Percentiles rank a stretch among this genome's conserved stretches.
These are phyloP conservation scores for Prasinococcaceae sp. DNA, from an alignment of 139 green algal genomes.

Conservation along the genomic window DNA sequence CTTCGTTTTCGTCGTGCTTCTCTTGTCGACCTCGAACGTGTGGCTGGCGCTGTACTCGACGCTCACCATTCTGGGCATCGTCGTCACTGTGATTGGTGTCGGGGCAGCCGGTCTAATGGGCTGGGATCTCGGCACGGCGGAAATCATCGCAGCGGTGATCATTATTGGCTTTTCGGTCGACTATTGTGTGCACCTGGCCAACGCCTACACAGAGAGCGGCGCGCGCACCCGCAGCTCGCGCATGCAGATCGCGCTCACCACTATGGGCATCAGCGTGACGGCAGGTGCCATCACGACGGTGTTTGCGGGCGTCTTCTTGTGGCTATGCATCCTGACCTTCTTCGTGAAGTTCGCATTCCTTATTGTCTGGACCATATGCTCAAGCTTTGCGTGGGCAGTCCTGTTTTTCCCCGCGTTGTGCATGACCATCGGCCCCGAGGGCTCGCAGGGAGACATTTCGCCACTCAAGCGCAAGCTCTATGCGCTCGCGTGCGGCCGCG, in stretches of 20 bases:
- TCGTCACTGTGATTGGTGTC: constrained; percentile 22
- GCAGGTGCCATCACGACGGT: constrained; percentile 30
- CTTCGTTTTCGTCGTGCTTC: constrained; percentile 27
- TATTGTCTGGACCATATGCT: constrained; percentile 26
- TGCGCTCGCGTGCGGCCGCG: too few relatives aligned
- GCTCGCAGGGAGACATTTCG: too few relatives aligned
- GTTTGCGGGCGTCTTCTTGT: constrained; percentile 24
- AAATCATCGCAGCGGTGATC: constrained; percentile 33
- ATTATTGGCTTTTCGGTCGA: constrained; percentile 39
- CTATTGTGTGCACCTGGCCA: constrained; percentile 33
- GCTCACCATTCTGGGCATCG: constrained; percentile 24
- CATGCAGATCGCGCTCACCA: constrained; percentile 21
- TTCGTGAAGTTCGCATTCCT: constrained; percentile 40
- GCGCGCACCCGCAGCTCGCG: constrained; percentile 7
- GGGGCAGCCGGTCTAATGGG: constrained; percentile 17
- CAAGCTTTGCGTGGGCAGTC: constrained; percentile 21
- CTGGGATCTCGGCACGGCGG: constrained; percentile 28
- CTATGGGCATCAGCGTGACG: constrained; percentile 28
- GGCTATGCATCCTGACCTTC: constrained; percentile 25
- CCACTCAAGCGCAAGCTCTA: too few relatives aligned
- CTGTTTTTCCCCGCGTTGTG: constrained; percentile 24
- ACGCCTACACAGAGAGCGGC: constrained; percentile 27
- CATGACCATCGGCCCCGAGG: too few relatives aligned
- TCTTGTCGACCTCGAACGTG: constrained; percentile 27
- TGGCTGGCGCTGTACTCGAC: constrained; percentile 19